These are phyloP conservation scores for Myriosclerotinia curreyana DNA, from an alignment of 2,329 filamentous ascomycete species.

Conservation along the genomic window DNA sequence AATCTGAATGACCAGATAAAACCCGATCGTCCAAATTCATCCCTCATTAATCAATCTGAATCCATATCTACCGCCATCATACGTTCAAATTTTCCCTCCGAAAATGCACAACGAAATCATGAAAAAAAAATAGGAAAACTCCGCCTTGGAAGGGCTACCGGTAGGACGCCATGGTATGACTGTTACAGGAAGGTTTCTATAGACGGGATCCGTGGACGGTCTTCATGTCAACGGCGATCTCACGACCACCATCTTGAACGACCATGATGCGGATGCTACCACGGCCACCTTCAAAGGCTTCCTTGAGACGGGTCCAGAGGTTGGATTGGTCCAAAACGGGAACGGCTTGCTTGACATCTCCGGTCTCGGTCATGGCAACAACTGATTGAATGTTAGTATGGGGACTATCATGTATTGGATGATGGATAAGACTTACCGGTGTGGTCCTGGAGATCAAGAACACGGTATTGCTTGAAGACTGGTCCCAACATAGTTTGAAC, in stretches of 20 bases:
- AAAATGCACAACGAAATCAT: slow-evolving; percentile 24
- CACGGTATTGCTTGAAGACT: slow-evolving; percentile 99
- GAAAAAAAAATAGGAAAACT: slow-evolving; percentile 10
- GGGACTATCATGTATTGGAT: not conserved
- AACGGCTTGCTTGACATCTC: slow-evolving; percentile 95
- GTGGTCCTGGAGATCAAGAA: slow-evolving; percentile 91
- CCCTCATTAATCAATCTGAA: slow-evolving; percentile 27
- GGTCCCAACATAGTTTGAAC: slow-evolving; percentile 99
- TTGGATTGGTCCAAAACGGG: slow-evolving; percentile 93
- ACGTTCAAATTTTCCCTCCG: slow-evolving; percentile 20
- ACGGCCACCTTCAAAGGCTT: slow-evolving; percentile 85
- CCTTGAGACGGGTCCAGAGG: slow-evolving; percentile 75
- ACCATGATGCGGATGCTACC: slow-evolving; percentile 94
- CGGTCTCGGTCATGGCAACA: slow-evolving; percentile 96
- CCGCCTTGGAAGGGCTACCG: slow-evolving; percentile 16
- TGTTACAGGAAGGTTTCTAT: slow-evolving; percentile 38
- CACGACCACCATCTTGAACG: slow-evolving; percentile 86
- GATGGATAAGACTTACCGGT: slow-evolving; percentile 47
- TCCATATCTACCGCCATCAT: slow-evolving; percentile 25
- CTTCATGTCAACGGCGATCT: slow-evolving; percentile 99
- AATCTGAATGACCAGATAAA: slow-evolving; percentile 20
- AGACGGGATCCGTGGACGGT: slow-evolving; percentile 79
- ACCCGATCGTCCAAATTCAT: slow-evolving; percentile 20
- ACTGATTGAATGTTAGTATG: slow-evolving; percentile 44
- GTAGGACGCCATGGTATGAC: slow-evolving; percentile 17